A percentile compares a stretch with the other conserved stretches of the same genome.
Evolutionary conservation across 768 basidiomycete genomes (phyloP).

Genomic region (Serendipita sp.): DNA sequence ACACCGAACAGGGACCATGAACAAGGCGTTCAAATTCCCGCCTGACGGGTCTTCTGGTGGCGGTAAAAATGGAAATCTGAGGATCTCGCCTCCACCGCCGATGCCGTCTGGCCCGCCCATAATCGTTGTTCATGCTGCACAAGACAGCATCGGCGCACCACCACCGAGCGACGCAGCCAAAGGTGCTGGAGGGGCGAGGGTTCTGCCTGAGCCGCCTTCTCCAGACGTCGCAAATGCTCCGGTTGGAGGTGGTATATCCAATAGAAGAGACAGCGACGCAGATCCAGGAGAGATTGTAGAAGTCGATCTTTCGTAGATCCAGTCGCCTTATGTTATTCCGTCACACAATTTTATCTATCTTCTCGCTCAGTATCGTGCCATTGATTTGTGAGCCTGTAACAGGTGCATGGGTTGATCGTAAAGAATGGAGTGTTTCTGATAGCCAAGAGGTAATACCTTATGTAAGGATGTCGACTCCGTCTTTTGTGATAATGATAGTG

Average conservation of each 20-base stretch:
- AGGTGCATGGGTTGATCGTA: no score
- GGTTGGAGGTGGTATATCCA: background rate
- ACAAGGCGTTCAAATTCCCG: constrained; percentile 60
- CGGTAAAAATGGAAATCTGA: constrained; percentile 2
- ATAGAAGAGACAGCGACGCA: constrained; percentile 34
- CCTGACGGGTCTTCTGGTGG: background rate
- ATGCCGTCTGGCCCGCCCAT: constrained; percentile 18
- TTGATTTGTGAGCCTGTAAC: background rate
- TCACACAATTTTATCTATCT: no score
- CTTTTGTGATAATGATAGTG: constrained; percentile 68
- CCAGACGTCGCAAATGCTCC: background rate
- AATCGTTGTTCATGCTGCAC: constrained; percentile 4
- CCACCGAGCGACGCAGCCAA: background rate
- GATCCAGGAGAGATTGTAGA: constrained; percentile 70
- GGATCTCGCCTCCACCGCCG: constrained; percentile 17
- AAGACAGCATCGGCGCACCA: background rate
- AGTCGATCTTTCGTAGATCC: constrained; percentile 21
- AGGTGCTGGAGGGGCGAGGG: constrained; percentile 3
- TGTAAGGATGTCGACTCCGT: constrained; percentile 67
- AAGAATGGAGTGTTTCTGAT: no score
- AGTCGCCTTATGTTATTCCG: no score
- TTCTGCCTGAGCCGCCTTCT: background rate
- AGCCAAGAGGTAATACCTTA: background rate
- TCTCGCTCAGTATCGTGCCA: no score
- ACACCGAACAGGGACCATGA: constrained; percentile 54